These are phyloP conservation scores for Lunularia cruciata DNA, from an alignment of 225 moss, liverwort and hornwort genomes.

Conservation along the genomic window DNA sequence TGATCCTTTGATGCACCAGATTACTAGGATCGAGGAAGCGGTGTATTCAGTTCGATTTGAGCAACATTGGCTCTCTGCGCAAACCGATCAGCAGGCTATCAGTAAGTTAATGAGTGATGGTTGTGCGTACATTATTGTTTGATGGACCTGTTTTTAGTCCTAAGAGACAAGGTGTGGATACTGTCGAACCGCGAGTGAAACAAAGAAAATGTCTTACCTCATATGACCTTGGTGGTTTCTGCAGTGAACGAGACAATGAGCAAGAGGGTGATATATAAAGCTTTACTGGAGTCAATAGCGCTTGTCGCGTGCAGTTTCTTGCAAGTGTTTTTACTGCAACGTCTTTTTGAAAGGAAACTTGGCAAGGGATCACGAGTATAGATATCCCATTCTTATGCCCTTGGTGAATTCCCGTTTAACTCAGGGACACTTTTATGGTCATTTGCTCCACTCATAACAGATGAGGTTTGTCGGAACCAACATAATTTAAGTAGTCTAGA, in stretches of 20 bases:
- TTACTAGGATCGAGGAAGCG: constrained; percentile 68
- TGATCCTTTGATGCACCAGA: constrained; percentile 69
- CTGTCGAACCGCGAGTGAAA: no score
- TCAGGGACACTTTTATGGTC: not conserved
- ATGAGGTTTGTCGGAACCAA: not conserved
- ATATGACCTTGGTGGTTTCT: constrained; percentile 13
- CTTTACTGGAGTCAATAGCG: constrained; percentile 58
- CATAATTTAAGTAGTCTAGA: not conserved
- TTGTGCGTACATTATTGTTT: not conserved
- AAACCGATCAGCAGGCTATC: constrained; percentile 70
- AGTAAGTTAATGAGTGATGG: constrained; percentile 53
- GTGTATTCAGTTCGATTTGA: constrained; percentile 84
- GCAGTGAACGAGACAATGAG: constrained; percentile 60
- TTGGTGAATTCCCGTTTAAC: not conserved
- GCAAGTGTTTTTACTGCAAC: constrained; percentile 75
- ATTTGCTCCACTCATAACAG: not conserved
- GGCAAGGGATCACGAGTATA: constrained; percentile 62
- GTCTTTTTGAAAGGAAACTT: constrained; percentile 69
- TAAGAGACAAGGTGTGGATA: no score
- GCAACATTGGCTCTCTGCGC: constrained; percentile 87
- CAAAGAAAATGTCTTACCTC: not conserved
- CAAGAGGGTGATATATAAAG: constrained; percentile 72
- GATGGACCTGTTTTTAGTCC: no score
- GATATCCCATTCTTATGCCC: not conserved
- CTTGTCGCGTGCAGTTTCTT: constrained; percentile 70